These are phyloP conservation scores for Boletus fagicola DNA, from an alignment of 768 basidiomycete species.

Conservation along the genomic window DNA sequence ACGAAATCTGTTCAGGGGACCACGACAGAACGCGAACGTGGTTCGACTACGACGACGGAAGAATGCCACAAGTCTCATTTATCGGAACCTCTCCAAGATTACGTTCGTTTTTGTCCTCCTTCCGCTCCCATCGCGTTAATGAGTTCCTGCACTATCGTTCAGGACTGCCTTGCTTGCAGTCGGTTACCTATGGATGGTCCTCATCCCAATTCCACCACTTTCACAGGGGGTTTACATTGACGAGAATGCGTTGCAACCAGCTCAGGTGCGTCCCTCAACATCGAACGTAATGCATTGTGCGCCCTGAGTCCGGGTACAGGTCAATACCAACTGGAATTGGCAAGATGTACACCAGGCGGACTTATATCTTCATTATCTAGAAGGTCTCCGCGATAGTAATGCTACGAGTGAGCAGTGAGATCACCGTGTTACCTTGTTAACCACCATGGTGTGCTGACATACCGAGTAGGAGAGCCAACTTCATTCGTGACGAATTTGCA, in stretches of 20 bases:
- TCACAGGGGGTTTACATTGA: conserved; percentile 79
- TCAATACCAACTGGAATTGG: conserved; percentile 92
- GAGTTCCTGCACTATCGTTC: not conserved
- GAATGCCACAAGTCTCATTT: conserved; percentile 34
- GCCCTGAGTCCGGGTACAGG: conserved; percentile 46
- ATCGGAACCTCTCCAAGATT: conserved; percentile 32
- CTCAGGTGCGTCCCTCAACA: conserved; percentile 55
- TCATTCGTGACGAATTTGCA: conserved; percentile 62
- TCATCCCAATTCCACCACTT: conserved; percentile 65
- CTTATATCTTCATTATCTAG: conserved; percentile 68
- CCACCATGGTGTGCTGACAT: not conserved
- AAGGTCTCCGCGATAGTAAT: conserved; percentile 59
- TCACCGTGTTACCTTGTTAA: conserved; percentile 2
- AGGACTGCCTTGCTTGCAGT: conserved; percentile 58
- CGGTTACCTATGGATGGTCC: conserved; percentile 84
- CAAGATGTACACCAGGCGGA: conserved; percentile 86
- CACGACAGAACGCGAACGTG: conserved; percentile 33
- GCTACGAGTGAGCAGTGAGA: conserved; percentile 71
- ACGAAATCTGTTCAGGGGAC: conserved; percentile 15
- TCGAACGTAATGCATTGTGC: not conserved
- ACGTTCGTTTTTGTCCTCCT: conserved; percentile 22
- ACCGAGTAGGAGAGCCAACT: conserved; percentile 58
- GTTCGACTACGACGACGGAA: conserved; percentile 48
- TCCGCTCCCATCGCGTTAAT: not conserved
- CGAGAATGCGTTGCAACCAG: conserved; percentile 94